Percentiles rank a stretch among this genome's conserved stretches.
These are phyloP conservation scores for Zanthoxylum bungeanum DNA, from an alignment of 345 rosid genomes.

Conservation along the genomic window DNA sequence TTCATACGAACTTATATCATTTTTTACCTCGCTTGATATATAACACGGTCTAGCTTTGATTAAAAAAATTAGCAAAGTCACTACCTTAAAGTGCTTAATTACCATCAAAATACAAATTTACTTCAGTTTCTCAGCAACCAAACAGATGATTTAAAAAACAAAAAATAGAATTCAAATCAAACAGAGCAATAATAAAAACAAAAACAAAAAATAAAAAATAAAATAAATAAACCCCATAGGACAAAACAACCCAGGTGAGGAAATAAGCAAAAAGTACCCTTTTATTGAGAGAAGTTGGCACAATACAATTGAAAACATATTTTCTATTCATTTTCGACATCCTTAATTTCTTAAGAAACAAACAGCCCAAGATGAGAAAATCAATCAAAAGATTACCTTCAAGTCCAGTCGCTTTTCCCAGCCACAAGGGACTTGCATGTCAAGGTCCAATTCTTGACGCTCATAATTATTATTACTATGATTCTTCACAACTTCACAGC, in stretches of 20 bases:
- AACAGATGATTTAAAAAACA: constrained; percentile 6
- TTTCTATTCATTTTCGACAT: not conserved
- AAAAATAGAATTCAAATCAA: not conserved
- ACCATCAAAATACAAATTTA: not conserved
- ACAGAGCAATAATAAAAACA: not conserved
- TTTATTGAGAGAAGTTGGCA: not conserved
- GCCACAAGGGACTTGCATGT: constrained; percentile 78
- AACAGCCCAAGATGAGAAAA: constrained; percentile 3
- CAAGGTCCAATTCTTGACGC: constrained; percentile 80
- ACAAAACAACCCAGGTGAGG: not conserved
- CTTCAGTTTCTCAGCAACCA: constrained; percentile 19
- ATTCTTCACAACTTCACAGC: constrained; percentile 6
- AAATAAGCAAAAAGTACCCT: not conserved
- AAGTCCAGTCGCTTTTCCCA: constrained; percentile 92
- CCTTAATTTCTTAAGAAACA: constrained; percentile 17
- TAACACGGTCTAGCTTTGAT: no score
- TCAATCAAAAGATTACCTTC: constrained; percentile 40
- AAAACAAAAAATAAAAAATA: no score
- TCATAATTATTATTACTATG: constrained; percentile 22
- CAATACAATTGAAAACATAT: not conserved
- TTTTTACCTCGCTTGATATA: no score
- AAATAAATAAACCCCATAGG: not conserved
- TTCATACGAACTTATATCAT: no score
- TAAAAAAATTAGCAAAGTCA: not conserved
- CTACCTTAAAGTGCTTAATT: not conserved